These are phyloP conservation scores for Ogataea glucozyma DNA, from an alignment of 805 yeast genomes.

Conservation along the genomic window DNA sequence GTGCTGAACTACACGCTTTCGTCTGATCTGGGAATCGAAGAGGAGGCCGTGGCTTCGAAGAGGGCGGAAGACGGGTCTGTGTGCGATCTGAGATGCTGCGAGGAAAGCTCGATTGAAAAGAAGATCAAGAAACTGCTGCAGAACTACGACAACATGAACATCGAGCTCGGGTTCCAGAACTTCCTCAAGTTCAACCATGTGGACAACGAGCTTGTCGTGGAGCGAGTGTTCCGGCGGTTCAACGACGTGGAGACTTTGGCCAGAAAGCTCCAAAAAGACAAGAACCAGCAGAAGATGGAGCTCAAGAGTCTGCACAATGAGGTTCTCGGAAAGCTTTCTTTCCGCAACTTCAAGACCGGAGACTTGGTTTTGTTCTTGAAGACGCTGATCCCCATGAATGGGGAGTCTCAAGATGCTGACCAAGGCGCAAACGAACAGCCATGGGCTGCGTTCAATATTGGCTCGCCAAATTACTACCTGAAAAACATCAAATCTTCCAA, in stretches of 20 bases:
- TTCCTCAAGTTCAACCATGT: slow-evolving; percentile 28
- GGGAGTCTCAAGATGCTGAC: background rate
- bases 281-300: slow-evolving; percentile 51
- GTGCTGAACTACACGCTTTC: slow-evolving; percentile 30
- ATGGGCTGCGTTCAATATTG: slow-evolving; percentile 95
- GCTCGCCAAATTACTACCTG: slow-evolving; percentile 81
- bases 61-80: slow-evolving; percentile 13
- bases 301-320: slow-evolving; percentile 39
- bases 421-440: slow-evolving; percentile 41
- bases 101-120: slow-evolving; percentile 27
- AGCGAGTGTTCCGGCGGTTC: slow-evolving; percentile 66
- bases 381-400: slow-evolving; percentile 41
- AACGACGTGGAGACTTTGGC: slow-evolving; percentile 90
- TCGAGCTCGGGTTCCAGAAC: slow-evolving; percentile 39
- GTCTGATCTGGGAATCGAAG: slow-evolving; percentile 29
- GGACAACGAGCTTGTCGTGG: slow-evolving; percentile 30
- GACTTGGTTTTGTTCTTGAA: slow-evolving; percentile 87
- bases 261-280: slow-evolving; percentile 77
- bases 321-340: slow-evolving; percentile 56
- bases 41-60: slow-evolving; percentile 13
- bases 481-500: slow-evolving; percentile 37
- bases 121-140: slow-evolving; percentile 19
- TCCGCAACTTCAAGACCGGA: slow-evolving; percentile 64
- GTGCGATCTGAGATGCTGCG: slow-evolving; percentile 17
- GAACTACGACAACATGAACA: slow-evolving; percentile 19